Evolutionary conservation across 768 basidiomycete species (phyloP), one percentile per base, ranked within the genome.

Genomic region (Trametes cinnabarina): DNA sequence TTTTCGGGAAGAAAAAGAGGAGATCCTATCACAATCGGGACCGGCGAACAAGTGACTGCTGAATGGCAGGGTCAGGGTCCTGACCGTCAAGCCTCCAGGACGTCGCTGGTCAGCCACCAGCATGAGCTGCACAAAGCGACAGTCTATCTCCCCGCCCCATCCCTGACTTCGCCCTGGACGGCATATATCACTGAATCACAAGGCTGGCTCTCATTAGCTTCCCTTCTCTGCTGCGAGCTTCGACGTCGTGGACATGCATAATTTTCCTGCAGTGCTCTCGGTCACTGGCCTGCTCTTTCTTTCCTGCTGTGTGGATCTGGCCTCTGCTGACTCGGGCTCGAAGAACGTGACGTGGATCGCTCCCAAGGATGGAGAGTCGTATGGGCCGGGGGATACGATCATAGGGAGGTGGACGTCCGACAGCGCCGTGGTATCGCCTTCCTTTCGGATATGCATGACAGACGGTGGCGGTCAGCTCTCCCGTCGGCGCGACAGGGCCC

Each of bases 361-460:
- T 50, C 73, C 69, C 37, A 57, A 68, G 25, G 37, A 60, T 3
- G 71, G 72, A 10, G 67, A 68, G 28, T 46, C 56, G 20, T 72
- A 63, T 51, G 61, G 47, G 10, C 57, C 72, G 0, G 72, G 70
- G 11, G 73, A 75, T 44, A 67, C 63, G 2, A 69, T 76, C 28
- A 55, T 69, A 39, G 71, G 65, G 11, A 58, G 69, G 35, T 75
- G 75, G 75, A 65, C 47, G 19, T 42, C 68, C 2, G 48, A 63
- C 1, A 51, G 65, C 22, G 47, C 63, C 3, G 59, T 73, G 22
- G 65, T 67, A 14, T 71, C 73, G 10, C 75, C 74, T 8, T 69
- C 73, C 0, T 72, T 76, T 59, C 66, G 65, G 43, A 68, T 76
- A 15, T 76, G 75, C 53, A 56, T 60, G 15, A 50, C 51, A 3